These are phyloP conservation scores for Umbelopsis vinacea DNA, from an alignment of 192 early-diverging fungal genomes.

Conservation along the genomic window DNA sequence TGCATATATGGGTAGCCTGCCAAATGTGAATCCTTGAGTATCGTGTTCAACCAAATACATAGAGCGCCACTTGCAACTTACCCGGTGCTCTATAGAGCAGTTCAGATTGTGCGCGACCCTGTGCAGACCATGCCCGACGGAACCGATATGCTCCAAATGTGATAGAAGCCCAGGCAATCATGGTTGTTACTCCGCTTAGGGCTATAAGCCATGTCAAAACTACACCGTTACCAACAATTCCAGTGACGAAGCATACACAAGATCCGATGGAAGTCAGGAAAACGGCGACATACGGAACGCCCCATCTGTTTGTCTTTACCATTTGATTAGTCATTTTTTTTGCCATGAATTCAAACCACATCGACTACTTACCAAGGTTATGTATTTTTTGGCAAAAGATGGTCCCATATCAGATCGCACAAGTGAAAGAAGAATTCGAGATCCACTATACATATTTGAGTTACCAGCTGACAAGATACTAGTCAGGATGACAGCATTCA, in stretches of 20 bases:
- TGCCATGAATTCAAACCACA: not conserved
- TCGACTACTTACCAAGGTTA: conserved; percentile 4
- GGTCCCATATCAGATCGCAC: conserved; percentile 77
- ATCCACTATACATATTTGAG: conserved; percentile 80
- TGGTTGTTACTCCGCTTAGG: conserved; percentile 69
- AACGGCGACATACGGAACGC: conserved; percentile 66
- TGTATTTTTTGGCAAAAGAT: conserved; percentile 40
- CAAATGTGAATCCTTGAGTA: not conserved
- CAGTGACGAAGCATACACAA: conserved; percentile 59
- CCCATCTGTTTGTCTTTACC: conserved; percentile 55
- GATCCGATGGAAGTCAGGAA: conserved; percentile 66
- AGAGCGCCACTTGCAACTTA: conserved; percentile 50
- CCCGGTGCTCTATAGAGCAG: conserved; percentile 71
- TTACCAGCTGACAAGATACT: conserved; percentile 76
- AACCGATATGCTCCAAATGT: conserved; percentile 77
- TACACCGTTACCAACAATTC: conserved; percentile 62
- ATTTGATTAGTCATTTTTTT: conserved; percentile 25
- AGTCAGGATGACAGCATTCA: conserved; percentile 70
- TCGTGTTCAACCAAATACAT: not conserved
- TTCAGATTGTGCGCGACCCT: conserved; percentile 58
- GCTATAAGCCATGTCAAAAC: conserved; percentile 69
- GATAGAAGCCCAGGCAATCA: conserved; percentile 84
- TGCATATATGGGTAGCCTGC: conserved; percentile 20
- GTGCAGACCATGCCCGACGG: conserved; percentile 72
- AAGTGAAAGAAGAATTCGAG: conserved; percentile 77